phyloP scores from a whole-genome alignment of 257 asterid genomes.

The Primulina huaijiensis region DNA sequence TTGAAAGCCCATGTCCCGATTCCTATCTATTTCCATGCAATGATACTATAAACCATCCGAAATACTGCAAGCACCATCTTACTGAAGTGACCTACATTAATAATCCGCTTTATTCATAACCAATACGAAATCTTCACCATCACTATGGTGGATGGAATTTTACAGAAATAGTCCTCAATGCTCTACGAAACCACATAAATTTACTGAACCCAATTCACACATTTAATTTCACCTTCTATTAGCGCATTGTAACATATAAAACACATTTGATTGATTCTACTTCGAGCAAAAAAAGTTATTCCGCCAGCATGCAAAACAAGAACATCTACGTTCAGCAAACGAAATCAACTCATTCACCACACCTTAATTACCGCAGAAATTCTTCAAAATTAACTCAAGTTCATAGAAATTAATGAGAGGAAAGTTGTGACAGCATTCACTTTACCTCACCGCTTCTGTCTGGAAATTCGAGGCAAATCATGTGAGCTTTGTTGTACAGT shows the following conservation, averaged over 20 bases:
- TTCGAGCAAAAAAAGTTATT: slow-evolving; percentile 4
- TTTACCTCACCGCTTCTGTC: slow-evolving; percentile 91
- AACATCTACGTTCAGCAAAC: background rate
- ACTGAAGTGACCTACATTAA: background rate
- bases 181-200: slow-evolving; percentile 10
- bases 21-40: slow-evolving; percentile 10
- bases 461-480: slow-evolving; percentile 82
- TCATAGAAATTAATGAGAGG: slow-evolving; percentile 12
- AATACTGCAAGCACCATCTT: slow-evolving; percentile 4
- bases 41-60: background rate
- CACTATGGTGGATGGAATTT: background rate
- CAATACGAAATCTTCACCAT: too few species aligned
- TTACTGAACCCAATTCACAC: slow-evolving; percentile 16
- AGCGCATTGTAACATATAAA: background rate
- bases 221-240: background rate
- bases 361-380: slow-evolving; percentile 3
- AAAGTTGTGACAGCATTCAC: slow-evolving; percentile 18
- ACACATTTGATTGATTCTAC: background rate
- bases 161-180: slow-evolving; percentile 2
- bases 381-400: slow-evolving; percentile 3
- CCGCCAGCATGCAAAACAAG: slow-evolving; percentile 12
- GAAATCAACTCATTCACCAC: slow-evolving; percentile 16
- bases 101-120: too few species aligned
- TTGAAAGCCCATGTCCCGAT: background rate
- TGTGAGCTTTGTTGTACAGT: slow-evolving; percentile 75